Conservation (phyloP, 75 land plant genomes). For the Picea glauca region DNA sequence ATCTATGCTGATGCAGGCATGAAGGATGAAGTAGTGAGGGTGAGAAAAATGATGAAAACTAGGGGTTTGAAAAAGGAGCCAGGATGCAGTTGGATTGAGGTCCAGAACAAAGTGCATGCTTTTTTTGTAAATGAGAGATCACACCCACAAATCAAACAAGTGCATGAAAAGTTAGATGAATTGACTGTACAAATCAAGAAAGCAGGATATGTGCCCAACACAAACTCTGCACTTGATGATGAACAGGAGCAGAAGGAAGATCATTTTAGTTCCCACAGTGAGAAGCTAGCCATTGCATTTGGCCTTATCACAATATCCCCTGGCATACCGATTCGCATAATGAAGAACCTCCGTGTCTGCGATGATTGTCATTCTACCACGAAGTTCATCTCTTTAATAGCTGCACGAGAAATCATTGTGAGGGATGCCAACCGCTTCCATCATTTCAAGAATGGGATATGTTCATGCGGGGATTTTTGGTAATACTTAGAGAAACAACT, state of each 20-base stretch:
- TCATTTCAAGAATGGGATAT: constrained; percentile 19
- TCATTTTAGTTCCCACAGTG: constrained; percentile 12
- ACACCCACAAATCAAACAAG: constrained; percentile 8
- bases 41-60: not conserved
- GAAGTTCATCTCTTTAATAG: constrained; percentile 14
- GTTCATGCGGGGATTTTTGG: constrained; percentile 18
- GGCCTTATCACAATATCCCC: constrained; percentile 12
- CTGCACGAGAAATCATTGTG: constrained; percentile 15
- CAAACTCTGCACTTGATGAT: not conserved
- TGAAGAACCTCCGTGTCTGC: constrained; percentile 20
- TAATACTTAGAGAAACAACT: not conserved
- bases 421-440: constrained; percentile 17
- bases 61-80: constrained; percentile 10
- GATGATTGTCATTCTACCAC: constrained; percentile 16
- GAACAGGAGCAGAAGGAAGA: constrained; percentile 4
- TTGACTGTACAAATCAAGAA: constrained; percentile 5
- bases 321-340: constrained; percentile 13
- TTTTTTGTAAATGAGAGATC: constrained; percentile 7
- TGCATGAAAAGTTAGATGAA: constrained; percentile 11
- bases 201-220: constrained; percentile 14
- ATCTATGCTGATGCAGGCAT: not conserved
- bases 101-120: constrained; percentile 13
- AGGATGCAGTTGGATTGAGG: constrained; percentile 9
- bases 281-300: constrained; percentile 21
- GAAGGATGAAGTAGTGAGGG: not conserved